Evolutionary conservation across 2,329 filamentous ascomycete species (phyloP).

Genomic region (Cercospora berteroae): DNA sequence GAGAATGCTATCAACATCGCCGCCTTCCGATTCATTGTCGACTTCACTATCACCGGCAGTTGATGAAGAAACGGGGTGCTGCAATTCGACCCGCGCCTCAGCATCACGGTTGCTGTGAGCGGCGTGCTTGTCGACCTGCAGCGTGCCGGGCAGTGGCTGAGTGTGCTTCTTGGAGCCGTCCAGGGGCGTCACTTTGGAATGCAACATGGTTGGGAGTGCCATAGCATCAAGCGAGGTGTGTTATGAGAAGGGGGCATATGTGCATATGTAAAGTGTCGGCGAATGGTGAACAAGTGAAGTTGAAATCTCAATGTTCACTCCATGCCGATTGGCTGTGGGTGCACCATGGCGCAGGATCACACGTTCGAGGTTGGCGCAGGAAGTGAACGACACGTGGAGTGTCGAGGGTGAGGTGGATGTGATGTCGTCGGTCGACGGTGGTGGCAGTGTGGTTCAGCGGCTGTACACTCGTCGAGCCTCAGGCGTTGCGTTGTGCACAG

Average conservation of each 20-base stretch:
- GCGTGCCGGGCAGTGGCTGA: neutral
- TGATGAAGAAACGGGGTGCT: neutral
- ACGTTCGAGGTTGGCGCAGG: neutral
- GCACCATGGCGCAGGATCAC: neutral
- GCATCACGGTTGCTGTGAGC: neutral
- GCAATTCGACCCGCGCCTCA: neutral
- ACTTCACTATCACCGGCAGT: neutral
- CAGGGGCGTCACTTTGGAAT: constrained; percentile 21
- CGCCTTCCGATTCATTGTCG: neutral
- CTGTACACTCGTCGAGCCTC: neutral
- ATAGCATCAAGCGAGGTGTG: constrained; percentile 1
- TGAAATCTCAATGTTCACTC: neutral
- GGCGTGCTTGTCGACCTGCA: neutral
- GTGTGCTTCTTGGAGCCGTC: constrained; percentile 15
- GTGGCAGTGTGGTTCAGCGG: neutral
- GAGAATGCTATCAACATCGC: constrained; percentile 9
- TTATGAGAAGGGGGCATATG: neutral
- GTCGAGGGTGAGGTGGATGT: neutral
- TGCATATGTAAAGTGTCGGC: neutral
- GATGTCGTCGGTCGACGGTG: neutral
- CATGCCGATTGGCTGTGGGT: neutral
- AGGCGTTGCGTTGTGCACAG: neutral
- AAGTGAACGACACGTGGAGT: neutral
- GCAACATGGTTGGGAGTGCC: constrained; percentile 22
- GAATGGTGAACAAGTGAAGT: neutral